Evolutionary conservation across 345 rosid species (phyloP), one percentile per base, ranked within the genome.

Genomic region (Syzygium aqueum): DNA sequence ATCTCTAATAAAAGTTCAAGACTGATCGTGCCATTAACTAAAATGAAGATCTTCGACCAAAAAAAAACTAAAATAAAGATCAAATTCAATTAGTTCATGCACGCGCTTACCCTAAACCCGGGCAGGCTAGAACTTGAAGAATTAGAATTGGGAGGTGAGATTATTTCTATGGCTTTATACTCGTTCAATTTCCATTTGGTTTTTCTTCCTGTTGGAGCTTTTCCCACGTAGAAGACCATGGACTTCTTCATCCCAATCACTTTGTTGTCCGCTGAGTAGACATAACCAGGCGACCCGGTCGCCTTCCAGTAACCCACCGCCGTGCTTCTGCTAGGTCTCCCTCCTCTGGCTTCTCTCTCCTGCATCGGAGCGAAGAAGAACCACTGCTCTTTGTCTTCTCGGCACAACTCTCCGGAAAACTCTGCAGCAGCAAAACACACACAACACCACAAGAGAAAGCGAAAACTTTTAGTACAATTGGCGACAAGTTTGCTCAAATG

Each of bases 111-210:
- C 43, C 49, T 73, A 73, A 73, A 73, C 80, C 19, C 80, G 27
- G 80, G 80, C 80, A 73, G 19, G 22, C 80, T 73, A 73, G 49
- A 73, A 37, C 61, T 56, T 43, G 30, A 1, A 23, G 77, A 50
- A 40, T 37, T 84, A n/a, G 61, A 19, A 27, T 37, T 84, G 54
- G 15, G 40, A 16, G 86, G 49, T 12, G 56, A 73, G 65, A 37
- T 88, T 85, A 89, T 92, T 85, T 94, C 94, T 84, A 94, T 90
- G 87, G 96, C 96, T 92, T 90, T 93, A 82, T 96, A 96, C 90
- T 96, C 98, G 51, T 73, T 73, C 80, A 73, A 73, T 73, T 73
- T 73, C 80, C 80, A 73, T 19, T 73, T 33, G 80, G 80, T 73
- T 73, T 73, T 73, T 73, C 49, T 73, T 73, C 80, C 80, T 37